These are phyloP conservation scores for Hyaloscypha finlandica DNA, from an alignment of 495 filamentous ascomycete genomes.

Conservation along the genomic window DNA sequence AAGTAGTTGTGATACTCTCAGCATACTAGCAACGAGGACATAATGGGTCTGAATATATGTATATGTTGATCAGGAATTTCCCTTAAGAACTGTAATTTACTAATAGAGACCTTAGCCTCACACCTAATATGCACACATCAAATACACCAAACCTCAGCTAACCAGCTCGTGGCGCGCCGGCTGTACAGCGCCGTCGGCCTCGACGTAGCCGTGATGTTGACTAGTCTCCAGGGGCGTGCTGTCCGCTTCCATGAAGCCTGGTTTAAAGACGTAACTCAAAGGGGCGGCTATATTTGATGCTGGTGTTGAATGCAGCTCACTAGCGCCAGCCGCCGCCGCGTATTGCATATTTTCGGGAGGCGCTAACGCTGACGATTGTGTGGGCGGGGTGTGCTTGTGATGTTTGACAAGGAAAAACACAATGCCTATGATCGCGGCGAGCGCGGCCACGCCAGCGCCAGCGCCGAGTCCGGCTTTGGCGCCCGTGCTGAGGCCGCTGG, in stretches of 20 bases:
- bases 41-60: no score
- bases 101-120: conserved; percentile 1
- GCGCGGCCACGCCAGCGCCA: conserved; percentile 5
- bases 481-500: conserved; percentile 8
- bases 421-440: conserved; percentile 6
- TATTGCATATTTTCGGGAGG: conserved; percentile 4
- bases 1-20: no score
- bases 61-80: no score
- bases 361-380: conserved; percentile 6
- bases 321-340: neutral
- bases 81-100: neutral
- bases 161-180: neutral
- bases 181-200: conserved; percentile 4
- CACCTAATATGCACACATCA: neutral
- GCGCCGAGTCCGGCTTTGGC: conserved; percentile 9
- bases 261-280: conserved; percentile 7
- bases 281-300: conserved; percentile 1
- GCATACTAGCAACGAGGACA: no score
- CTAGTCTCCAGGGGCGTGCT: conserved; percentile 7
- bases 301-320: conserved; percentile 8
- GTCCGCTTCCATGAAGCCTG: conserved; percentile 9
- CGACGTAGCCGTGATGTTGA: conserved; percentile 7
- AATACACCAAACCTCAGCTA: conserved; percentile 7
- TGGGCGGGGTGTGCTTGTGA: conserved; percentile 8
- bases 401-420: conserved; percentile 5